These are phyloP conservation scores for Wickerhamomyces chambardii DNA, from an alignment of 805 yeast species.

Conservation along the genomic window DNA sequence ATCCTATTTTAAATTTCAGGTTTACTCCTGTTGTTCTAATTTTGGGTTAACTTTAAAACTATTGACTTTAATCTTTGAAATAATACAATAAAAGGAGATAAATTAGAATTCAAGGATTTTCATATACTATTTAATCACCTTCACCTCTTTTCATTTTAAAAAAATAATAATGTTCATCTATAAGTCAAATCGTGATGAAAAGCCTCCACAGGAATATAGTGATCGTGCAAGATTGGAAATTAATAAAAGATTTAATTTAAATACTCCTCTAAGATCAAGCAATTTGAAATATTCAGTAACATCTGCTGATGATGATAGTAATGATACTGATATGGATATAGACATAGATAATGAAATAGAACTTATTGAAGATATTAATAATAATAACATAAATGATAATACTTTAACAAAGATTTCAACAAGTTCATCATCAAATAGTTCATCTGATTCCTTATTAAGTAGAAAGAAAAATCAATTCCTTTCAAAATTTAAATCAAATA, in stretches of 20 bases:
- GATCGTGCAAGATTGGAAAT: slow-evolving; percentile 21
- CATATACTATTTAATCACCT: too few species aligned
- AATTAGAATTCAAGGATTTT: too few species aligned
- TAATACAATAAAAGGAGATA: too few species aligned
- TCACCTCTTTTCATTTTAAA: too few species aligned
- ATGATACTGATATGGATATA: slow-evolving; percentile 10
- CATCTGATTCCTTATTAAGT: background rate
- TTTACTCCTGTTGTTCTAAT: too few species aligned
- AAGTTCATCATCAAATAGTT: background rate
- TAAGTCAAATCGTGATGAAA: background rate
- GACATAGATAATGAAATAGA: background rate
- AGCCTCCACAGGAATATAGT: slow-evolving; percentile 20
- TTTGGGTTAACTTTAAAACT: too few species aligned
- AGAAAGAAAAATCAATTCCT: background rate
- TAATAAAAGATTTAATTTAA: slow-evolving; percentile 13
- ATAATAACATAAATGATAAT: background rate
- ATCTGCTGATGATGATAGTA: slow-evolving; percentile 15
- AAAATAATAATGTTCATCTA: background rate
- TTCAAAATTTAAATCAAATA: background rate
- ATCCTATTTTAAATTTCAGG: too few species aligned
- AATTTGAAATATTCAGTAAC: slow-evolving; percentile 21
- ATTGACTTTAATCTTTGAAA: too few species aligned
- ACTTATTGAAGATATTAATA: background rate
- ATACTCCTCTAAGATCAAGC: slow-evolving; percentile 5
- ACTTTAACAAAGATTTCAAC: background rate